Evolutionary conservation across 176 grass and related monocot genomes (phyloP), one percentile per base, ranked within the genome.

Genomic region (Chrysopogon serrulatus): DNA sequence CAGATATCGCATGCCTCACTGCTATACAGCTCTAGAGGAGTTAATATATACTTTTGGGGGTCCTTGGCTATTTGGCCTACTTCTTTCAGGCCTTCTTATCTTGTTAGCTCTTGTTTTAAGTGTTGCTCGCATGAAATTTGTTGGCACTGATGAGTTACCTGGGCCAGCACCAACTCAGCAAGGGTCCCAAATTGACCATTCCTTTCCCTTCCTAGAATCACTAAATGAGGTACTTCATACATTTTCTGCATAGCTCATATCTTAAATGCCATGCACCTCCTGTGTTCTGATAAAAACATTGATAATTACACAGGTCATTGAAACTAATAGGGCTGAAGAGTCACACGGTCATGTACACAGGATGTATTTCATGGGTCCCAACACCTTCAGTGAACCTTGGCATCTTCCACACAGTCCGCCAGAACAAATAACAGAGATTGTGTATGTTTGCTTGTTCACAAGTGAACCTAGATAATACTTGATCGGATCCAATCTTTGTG

Each of bases 191-290:
- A 96, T 99, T 81, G 97, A 99, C 63, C 91, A 99, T 79, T 99
- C 97, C n/a, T 96, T 99, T 66, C 97, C 97, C 83, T 99, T 96
- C 74, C 92, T 99, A n/a, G 97, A 99, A 71, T 99, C 97, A 76
- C 78, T 99, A 65, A 99, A 96, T 88, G 97, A 99, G 97, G 97
- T 98, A 24, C 31, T 87, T 80, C 12, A 47, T 75, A 35, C 28
- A 39, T 47, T 73, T 34, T 82, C 31, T 86, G 27, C 32, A n/a
- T 80, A 51, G 70, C 44, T 51, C 67, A 37, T 41, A 35, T 32
- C 57, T 63, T 53, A 15, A 84, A 34, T 65, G 72, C 47, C 8
- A 81, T 27, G 59, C 54, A 21, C 18, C 16, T 86, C 68, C 28
- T 19, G 34, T 63, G 45, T 64, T 83, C 43, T 71, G 34, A 83